These are phyloP conservation scores for Termitomyces sp. DNA, from an alignment of 768 basidiomycete genomes.

Conservation along the genomic window DNA sequence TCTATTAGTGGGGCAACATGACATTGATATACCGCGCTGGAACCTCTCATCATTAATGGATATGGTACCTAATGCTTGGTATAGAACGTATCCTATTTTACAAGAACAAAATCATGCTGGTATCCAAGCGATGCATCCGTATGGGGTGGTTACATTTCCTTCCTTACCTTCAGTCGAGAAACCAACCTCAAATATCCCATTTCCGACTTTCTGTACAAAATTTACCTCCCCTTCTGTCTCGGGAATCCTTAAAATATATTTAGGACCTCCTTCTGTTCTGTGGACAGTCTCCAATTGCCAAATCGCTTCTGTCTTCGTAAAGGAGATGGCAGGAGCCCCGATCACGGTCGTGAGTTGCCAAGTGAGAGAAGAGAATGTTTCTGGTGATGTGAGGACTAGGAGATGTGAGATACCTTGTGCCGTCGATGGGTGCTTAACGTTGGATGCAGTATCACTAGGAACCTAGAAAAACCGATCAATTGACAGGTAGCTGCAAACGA, in stretches of 20 bases:
- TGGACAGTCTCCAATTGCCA: conserved; percentile 40
- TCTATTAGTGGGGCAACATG: neutral
- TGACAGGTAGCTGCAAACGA: neutral
- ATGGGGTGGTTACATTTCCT: conserved; percentile 37
- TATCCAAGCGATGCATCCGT: conserved; percentile 44
- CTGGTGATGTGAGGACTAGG: conserved; percentile 29
- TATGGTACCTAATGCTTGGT: neutral
- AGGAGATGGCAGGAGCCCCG: conserved; percentile 30
- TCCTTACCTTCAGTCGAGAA: conserved; percentile 32
- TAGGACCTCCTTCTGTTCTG: conserved; percentile 6
- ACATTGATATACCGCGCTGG: neutral
- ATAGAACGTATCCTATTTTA: neutral
- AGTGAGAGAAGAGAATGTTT: conserved; percentile 23
- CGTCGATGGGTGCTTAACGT: conserved; percentile 43
- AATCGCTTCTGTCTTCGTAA: conserved; percentile 16
- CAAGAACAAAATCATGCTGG: neutral
- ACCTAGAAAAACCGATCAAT: conserved; percentile 29
- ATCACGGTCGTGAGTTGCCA: conserved; percentile 43
- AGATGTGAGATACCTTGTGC: conserved; percentile 46
- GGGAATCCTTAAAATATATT: conserved; percentile 31
- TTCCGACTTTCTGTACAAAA: conserved; percentile 21
- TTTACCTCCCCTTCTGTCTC: conserved; percentile 26
- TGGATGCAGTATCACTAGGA: conserved; percentile 38
- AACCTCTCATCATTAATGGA: neutral
- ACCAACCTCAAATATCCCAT: conserved; percentile 50